Evolutionary conservation across 352 stramenopile species (phyloP).

Genomic region (Phytophthora cryptogea): DNA sequence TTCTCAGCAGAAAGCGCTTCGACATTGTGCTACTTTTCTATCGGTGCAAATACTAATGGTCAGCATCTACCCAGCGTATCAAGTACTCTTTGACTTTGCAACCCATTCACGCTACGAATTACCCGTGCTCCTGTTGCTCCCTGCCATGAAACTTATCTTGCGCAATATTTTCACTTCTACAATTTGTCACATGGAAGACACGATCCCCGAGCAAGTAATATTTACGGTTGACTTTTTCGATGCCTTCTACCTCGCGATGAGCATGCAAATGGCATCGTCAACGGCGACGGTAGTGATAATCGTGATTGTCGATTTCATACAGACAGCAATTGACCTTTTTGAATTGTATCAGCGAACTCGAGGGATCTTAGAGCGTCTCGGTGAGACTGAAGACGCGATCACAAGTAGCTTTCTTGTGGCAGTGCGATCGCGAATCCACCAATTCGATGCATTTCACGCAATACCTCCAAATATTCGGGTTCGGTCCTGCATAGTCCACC

Average conservation of each 20-base stretch:
- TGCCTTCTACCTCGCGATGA: slow-evolving; percentile 10
- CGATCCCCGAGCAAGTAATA: slow-evolving; percentile 16
- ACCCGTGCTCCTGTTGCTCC: slow-evolving; percentile 10
- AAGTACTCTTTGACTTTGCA: slow-evolving; percentile 11
- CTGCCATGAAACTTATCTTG: slow-evolving; percentile 8
- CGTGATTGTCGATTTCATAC: slow-evolving; percentile 4
- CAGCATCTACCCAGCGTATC: slow-evolving; percentile 14
- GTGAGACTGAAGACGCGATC: not conserved
- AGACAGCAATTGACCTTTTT: slow-evolving; percentile 5
- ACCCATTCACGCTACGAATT: slow-evolving; percentile 4
- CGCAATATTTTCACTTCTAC: slow-evolving; percentile 16
- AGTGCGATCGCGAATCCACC: slow-evolving; percentile 1
- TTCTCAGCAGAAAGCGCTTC: slow-evolving; percentile 6
- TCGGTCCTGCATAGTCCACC: slow-evolving; percentile 9
- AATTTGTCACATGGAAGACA: slow-evolving; percentile 15
- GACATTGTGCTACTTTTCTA: slow-evolving; percentile 3
- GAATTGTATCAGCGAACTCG: slow-evolving; percentile 7
- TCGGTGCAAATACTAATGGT: slow-evolving; percentile 8
- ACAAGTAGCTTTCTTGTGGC: not conserved
- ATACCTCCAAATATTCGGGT: not conserved
- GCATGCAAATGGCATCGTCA: slow-evolving; percentile 10
- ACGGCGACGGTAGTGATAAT: slow-evolving; percentile 3
- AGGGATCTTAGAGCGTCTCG: not conserved
- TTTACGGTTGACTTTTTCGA: slow-evolving; percentile 19
- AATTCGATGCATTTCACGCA: not conserved